Conservation (phyloP, 164 flowering plant genomes). For the Akebia trifoliata region DNA sequence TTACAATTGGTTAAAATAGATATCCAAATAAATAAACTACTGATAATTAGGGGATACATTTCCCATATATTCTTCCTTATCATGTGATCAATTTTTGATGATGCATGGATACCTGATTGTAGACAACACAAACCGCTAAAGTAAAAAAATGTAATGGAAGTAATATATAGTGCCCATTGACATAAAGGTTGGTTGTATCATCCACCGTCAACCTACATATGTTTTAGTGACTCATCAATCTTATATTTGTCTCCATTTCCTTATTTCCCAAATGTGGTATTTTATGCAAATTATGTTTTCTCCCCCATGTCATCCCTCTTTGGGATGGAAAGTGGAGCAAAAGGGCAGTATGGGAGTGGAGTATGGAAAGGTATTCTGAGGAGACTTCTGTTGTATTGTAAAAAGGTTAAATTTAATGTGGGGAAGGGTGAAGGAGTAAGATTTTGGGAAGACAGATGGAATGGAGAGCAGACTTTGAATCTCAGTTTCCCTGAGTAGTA, state of each 20-base stretch:
- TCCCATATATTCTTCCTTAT: not conserved
- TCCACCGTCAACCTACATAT: not conserved
- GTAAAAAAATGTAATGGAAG: not conserved
- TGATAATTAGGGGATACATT: not conserved
- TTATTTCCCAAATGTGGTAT: not conserved
- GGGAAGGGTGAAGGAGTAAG: too few relatives aligned
- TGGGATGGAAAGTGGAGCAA: too few relatives aligned
- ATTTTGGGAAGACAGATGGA: too few relatives aligned
- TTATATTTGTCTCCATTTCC: not conserved
- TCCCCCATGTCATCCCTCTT: too few relatives aligned
- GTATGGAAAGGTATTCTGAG: too few relatives aligned
- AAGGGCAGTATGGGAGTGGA: too few relatives aligned
- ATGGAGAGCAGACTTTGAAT: too few relatives aligned
- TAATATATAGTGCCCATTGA: not conserved
- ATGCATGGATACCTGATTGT: too few relatives aligned
- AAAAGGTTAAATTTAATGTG: too few relatives aligned
- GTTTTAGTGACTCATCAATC: not conserved
- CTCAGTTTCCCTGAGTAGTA: too few relatives aligned
- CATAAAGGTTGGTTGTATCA: not conserved
- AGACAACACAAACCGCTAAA: not conserved
- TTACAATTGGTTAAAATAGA: too few relatives aligned
- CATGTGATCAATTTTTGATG: not conserved
- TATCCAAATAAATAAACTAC: not conserved
- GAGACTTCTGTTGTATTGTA: too few relatives aligned
- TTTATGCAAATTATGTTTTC: not conserved